Evolutionary conservation across 140 eudicot species (phyloP).

Genomic region (Erigeron philadelphicus): DNA sequence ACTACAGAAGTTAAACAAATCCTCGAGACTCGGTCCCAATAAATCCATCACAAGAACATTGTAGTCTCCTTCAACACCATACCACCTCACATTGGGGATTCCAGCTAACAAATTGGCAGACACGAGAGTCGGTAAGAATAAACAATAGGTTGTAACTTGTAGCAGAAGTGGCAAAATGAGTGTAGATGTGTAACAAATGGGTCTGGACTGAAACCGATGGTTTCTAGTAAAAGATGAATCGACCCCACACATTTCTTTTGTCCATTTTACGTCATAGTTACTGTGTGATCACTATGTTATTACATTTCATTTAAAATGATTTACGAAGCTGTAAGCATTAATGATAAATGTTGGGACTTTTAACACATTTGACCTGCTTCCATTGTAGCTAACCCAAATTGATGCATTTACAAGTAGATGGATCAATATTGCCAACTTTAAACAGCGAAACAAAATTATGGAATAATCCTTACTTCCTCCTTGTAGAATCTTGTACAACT

Average conservation of each 20-base stretch:
- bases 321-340: background rate
- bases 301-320: background rate
- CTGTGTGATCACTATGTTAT: background rate
- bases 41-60: slow-evolving; percentile 86
- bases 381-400: background rate
- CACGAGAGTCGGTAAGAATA: slow-evolving; percentile 18
- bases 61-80: slow-evolving; percentile 83
- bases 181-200: background rate
- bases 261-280: background rate
- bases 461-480: slow-evolving; percentile 72
- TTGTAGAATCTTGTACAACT: slow-evolving; percentile 71
- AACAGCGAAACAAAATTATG: background rate
- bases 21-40: slow-evolving; percentile 92
- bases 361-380: background rate
- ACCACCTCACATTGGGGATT: slow-evolving; percentile 86
- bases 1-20: slow-evolving; percentile 76
- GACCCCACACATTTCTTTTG: background rate
- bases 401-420: background rate
- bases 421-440: background rate
- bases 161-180: background rate
- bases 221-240: background rate
- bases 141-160: background rate
- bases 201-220: background rate
- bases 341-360: background rate
- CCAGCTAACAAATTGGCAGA: slow-evolving; percentile 54